Evolutionary conservation across 2,329 filamentous ascomycete species (phyloP).

Genomic region (Cladosporium sp.): DNA sequence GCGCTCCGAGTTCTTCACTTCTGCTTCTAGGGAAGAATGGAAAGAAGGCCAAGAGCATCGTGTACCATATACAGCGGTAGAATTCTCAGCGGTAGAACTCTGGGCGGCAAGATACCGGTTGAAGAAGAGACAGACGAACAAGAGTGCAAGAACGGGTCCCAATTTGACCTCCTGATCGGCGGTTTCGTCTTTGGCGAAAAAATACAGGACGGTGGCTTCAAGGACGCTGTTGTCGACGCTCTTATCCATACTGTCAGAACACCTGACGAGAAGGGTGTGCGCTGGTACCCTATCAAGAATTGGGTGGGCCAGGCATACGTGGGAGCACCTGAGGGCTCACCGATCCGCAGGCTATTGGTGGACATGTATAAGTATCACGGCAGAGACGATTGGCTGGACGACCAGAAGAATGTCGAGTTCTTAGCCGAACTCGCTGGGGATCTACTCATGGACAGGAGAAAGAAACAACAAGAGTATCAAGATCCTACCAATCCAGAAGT

Average conservation of each 20-base stretch:
- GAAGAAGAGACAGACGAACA: too few relatives aligned
- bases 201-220: slow-evolving; percentile 17
- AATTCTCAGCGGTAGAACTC: too few relatives aligned
- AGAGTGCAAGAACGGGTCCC: too few relatives aligned
- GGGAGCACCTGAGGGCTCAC: background rate
- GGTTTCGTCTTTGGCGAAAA: slow-evolving; percentile 17
- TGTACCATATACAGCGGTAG: too few relatives aligned
- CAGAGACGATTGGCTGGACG: background rate
- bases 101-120: too few relatives aligned
- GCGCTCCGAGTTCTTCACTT: slow-evolving; percentile 14
- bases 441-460: background rate
- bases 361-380: background rate
- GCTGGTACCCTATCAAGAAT: too few relatives aligned
- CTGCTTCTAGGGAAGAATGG: slow-evolving; percentile 14
- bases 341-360: background rate
- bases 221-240: slow-evolving; percentile 14
- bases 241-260: background rate
- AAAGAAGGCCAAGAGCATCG: slow-evolving; percentile 2
- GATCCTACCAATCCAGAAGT: background rate
- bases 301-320: background rate
- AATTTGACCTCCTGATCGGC: background rate
- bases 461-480: background rate
- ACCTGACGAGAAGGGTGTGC: background rate
- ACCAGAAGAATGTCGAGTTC: background rate
- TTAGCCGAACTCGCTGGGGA: background rate